phyloP scores from a whole-genome alignment of 2,329 filamentous ascomycete species.

The Teratosphaeria pseudoeucalypti region DNA sequence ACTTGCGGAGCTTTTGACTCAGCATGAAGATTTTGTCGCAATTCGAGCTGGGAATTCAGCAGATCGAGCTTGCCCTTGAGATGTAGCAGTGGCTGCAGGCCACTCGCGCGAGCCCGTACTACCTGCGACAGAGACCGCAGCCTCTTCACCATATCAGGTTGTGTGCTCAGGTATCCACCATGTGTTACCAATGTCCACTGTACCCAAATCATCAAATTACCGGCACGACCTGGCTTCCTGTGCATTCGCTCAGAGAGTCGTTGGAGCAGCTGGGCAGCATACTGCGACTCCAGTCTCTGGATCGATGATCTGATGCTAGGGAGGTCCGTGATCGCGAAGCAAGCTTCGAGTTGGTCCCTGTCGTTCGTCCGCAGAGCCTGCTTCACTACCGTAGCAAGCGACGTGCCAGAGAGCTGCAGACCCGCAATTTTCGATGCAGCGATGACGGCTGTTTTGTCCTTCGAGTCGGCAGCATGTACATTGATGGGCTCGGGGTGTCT shows the following conservation, averaged over 20 bases:
- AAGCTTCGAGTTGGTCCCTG: slow-evolving; percentile 78
- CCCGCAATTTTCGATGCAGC: slow-evolving; percentile 51
- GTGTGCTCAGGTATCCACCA: slow-evolving; percentile 78
- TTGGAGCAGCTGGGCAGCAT: slow-evolving; percentile 68
- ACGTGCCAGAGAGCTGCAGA: slow-evolving; percentile 37
- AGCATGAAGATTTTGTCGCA: slow-evolving; percentile 53
- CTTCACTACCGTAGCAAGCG: slow-evolving; percentile 81
- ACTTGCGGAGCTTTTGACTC: background rate
- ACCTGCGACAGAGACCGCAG: slow-evolving; percentile 75
- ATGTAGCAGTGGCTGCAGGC: slow-evolving; percentile 69
- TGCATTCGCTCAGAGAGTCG: slow-evolving; percentile 82
- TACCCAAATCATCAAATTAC: slow-evolving; percentile 86
- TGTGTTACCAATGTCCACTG: slow-evolving; percentile 91
- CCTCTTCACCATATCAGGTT: slow-evolving; percentile 70
- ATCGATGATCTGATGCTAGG: slow-evolving; percentile 78
- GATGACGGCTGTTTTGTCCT: slow-evolving; percentile 34
- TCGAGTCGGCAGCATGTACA: slow-evolving; percentile 46
- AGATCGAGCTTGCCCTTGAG: slow-evolving; percentile 95
- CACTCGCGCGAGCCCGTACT: slow-evolving; percentile 73
- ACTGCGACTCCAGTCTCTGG: slow-evolving; percentile 73
- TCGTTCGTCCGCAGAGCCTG: slow-evolving; percentile 92
- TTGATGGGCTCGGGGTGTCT: slow-evolving; percentile 64
- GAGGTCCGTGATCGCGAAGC: slow-evolving; percentile 69
- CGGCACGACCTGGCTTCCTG: slow-evolving; percentile 76
- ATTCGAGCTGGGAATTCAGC: slow-evolving; percentile 77